Evolutionary conservation across 1,284 basidiomycete species (phyloP), one percentile per base, ranked within the genome.

Genomic region (Neolentinus lepideus): DNA sequence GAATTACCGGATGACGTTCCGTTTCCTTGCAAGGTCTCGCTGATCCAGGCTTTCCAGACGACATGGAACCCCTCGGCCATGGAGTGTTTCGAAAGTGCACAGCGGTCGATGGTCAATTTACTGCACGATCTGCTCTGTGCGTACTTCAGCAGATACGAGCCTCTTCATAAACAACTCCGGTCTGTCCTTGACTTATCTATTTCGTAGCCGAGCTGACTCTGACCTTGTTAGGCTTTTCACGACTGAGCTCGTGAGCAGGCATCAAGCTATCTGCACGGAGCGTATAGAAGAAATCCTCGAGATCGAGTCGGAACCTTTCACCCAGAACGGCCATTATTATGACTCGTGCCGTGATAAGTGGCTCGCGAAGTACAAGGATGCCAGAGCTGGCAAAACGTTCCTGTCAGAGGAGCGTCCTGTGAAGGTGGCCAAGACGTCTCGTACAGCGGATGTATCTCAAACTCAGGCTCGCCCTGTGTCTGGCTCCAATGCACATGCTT

Each of bases 321-420:
- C 75, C 10, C 75, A 71, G 56, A 76, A 77, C 58, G 57, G 54
- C 2, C 70, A 73, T 56, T 74, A 75, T 54, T 66, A 75, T 0
- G 54, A 63, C 9, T 50, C 63, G 0, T 58, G 60, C 6, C 63
- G 62, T 1, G 69, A 74, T 9, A 71, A 69, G 52, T 75, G 71
- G 69, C 57, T 72, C 1, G 59, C 64, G 0, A 64, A 66, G 26
- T 75, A 74, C 58, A 70, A 68, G 51, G 66, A 64, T n/a, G 61
- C 58, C 22, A 60, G 69, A 16, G 57, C 64, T n/a, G 58, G 55
- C 12, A 54, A 54, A 24, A 4, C 29, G 4, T n/a, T 21, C 4
- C 8, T 29, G 14, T 50, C 47, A 6, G 16, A 43, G 6, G 38
- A n/a, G n/a, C 38, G 38, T n/a, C 38, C 38, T 4, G 16, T 21